Conservation (phyloP, 768 basidiomycete genomes). For the Boletus eberwhitei region DNA sequence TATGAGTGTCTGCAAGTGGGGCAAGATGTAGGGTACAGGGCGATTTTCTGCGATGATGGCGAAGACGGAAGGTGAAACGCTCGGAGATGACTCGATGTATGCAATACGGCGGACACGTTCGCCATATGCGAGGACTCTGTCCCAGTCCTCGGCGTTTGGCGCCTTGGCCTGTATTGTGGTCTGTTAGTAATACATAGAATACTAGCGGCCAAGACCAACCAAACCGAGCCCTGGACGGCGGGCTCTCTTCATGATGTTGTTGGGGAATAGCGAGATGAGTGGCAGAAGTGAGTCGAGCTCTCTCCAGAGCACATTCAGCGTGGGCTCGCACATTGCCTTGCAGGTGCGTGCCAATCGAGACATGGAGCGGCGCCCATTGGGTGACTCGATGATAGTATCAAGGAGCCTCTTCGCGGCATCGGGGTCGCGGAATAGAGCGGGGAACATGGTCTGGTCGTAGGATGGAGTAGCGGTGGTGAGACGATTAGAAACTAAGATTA, state of each 20-base stretch:
- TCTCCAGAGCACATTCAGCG: conserved; percentile 70
- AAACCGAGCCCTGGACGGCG: conserved; percentile 73
- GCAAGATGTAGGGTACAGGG: conserved; percentile 62
- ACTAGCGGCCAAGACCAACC: conserved; percentile 42
- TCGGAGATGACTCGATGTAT: conserved; percentile 66
- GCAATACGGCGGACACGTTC: conserved; percentile 64
- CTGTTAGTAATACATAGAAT: conserved; percentile 4
- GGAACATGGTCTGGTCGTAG: conserved; percentile 50
- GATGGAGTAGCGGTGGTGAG: conserved; percentile 41
- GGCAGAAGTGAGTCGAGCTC: conserved; percentile 75
- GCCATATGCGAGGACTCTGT: conserved; percentile 59
- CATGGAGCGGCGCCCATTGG: conserved; percentile 63
- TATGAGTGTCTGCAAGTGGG: conserved; percentile 62
- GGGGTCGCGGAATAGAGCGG: conserved; percentile 58
- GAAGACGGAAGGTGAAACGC: conserved; percentile 63
- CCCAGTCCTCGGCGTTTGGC: conserved; percentile 71
- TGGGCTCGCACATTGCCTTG: conserved; percentile 67
- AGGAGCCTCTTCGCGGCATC: conserved; percentile 53
- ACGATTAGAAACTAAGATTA: conserved; percentile 25
- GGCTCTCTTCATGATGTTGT: conserved; percentile 61
- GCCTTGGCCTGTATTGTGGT: conserved; percentile 44
- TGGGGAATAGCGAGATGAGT: conserved; percentile 69
- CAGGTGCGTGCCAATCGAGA: conserved; percentile 75
- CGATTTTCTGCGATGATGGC: conserved; percentile 61
- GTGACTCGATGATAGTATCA: conserved; percentile 51